Evolutionary conservation across 2,329 filamentous ascomycete species (phyloP), one percentile per base, ranked within the genome.

Genomic region (Aspergillus puulaauensis): DNA sequence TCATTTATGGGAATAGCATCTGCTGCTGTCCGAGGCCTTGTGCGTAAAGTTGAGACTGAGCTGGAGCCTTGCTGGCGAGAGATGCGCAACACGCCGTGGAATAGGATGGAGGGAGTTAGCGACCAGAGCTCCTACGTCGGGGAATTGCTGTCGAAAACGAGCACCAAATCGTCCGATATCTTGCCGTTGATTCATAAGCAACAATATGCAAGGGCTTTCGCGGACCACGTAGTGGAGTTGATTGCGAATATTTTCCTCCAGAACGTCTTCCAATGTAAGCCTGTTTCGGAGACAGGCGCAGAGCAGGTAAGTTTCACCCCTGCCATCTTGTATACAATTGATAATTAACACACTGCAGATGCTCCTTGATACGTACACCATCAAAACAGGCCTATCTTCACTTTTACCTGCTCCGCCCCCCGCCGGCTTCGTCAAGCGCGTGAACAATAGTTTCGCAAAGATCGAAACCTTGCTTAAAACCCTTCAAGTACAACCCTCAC

Each of bases 1-100:
- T 87, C 91, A 0, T 99, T 98, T 75, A 89, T 99, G 79, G 93
- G 93, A 3, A 93, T 99, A 39, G 95, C 93, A 2, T 93, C 90
- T 69, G 89, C 92, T 12, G 89, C 91, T 4, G 89, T 99, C 6
- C 83, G 95, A 50, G 85, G 90, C 0, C 81, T 99, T 46, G 93
- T 98, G 5, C 87, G 90, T 60, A 88, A 87, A 68, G 90, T 96
- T 4, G 93, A 96, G 71, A 73, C 87, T 1, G 89, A 89, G 52
- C 89, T 92, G 66, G 93, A 98, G 63, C 85, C 89, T 0, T 88
- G 89, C 15, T 99, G 93, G 95, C 86, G 93, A 56, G 95, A 98
- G 78, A 99, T 99, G 95, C 89, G 88, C 62, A 96, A 97, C 70
- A 96, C 90, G 0, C 90, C 93, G 49, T 99, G 95, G 95, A 90